Base-by-base conservation (phyloP, 2,329 filamentous ascomycete genomes). In the Cytospora schulzeri region DNA sequence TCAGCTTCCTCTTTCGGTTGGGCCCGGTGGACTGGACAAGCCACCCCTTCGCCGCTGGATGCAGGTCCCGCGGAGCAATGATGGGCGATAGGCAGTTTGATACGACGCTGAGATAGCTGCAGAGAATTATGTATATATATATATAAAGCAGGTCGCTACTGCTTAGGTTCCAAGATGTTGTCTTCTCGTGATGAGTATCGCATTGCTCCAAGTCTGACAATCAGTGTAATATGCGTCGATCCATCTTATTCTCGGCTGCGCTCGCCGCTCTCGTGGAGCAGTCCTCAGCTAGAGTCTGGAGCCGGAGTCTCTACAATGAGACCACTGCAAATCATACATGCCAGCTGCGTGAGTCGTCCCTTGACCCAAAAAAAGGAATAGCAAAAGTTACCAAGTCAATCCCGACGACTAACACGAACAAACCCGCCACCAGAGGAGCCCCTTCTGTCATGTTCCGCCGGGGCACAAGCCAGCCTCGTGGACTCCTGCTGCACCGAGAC, bases 401-500 rank as follows among this genome's bases (percentile, higher is more conserved):
- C 15, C n/a, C n/a, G 17, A 8, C 9, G 12, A 33, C 31, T 29
- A 53, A 57, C 33, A 31, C 56, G 71, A 69, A 15, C 63, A 50
- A 69, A 15, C 62, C 52, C 81, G 70, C 19, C 71, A 65, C 8
- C 68, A 76, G 73, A 67, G 53, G 64, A 71, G 26, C 71, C 73
- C 1, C 68, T 76, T 17, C 75, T 83, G 35, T 86, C 83, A 1
- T 86, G 84, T 74, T 83, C 81, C 1, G 69, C 74, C 24, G 71
- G 74, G 1, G 68, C 83, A 81, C 7, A 73, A 75, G 28, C 78
- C 77, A 1, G 70, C 38, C 72, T 77, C 60, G 82, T 85, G 38
- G 86, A 90, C 70, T 83, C 83, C 1, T 90, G 87, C 79, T 90
- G 87, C 70, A 80, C 80, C 19, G 87, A 90, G 76, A 89, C 87